phyloP scores from a whole-genome alignment of 768 basidiomycete genomes.

The Gymnopilus junonius region DNA sequence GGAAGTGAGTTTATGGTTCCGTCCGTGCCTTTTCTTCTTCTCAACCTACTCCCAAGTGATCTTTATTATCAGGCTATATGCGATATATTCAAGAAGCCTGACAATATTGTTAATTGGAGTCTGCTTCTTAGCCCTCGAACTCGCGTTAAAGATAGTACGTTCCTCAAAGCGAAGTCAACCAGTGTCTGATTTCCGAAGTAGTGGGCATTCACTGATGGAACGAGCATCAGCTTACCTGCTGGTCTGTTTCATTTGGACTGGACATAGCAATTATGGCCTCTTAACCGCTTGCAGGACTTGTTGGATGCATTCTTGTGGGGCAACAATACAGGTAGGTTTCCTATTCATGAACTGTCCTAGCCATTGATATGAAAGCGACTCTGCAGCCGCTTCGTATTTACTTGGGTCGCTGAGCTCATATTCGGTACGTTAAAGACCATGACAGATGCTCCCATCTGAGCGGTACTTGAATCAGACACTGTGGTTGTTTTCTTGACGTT shows the following conservation, averaged over 20 bases:
- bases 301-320: conserved; percentile 42
- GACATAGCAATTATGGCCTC: not conserved
- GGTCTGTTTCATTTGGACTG: conserved; percentile 22
- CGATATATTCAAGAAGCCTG: conserved; percentile 32
- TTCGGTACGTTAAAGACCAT: too few species aligned
- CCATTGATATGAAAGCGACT: too few species aligned
- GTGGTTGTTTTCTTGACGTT: conserved; percentile 35
- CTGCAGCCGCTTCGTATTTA: conserved; percentile 38
- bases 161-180: not conserved
- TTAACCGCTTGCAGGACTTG: conserved; percentile 25
- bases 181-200: conserved; percentile 10
- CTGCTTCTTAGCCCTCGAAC: conserved; percentile 26
- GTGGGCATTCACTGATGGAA: conserved; percentile 43
- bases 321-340: conserved; percentile 28
- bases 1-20: conserved; percentile 28
- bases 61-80: conserved; percentile 34
- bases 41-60: conserved; percentile 20
- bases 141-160: conserved; percentile 39
- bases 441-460: too few species aligned
- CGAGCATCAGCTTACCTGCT: conserved; percentile 31
- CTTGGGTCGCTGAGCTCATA: conserved; percentile 40
- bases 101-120: conserved; percentile 22
- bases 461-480: too few species aligned
- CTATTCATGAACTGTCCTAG: too few species aligned
- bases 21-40: not conserved